These are phyloP conservation scores for Trypanosoma lewisi DNA, from an alignment of 208 protist genomes.

Conservation along the genomic window DNA sequence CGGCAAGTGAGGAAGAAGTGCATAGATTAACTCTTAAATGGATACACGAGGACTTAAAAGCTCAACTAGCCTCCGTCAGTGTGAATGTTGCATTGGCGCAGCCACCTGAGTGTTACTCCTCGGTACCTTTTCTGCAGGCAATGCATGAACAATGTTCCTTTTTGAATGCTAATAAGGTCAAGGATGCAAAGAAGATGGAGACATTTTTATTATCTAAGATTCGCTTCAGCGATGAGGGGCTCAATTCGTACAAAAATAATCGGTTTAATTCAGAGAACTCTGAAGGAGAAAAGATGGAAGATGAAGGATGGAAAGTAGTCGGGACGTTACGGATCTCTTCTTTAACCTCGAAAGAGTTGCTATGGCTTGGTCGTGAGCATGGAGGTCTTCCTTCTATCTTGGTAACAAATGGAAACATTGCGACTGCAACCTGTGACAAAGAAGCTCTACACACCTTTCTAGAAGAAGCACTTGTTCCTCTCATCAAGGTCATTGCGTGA, in stretches of 20 bases:
- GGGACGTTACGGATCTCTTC: slow-evolving; percentile 33
- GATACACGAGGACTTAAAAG: slow-evolving; percentile 42
- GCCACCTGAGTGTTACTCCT: slow-evolving; percentile 58
- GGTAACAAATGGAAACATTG: slow-evolving; percentile 41
- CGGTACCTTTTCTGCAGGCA: slow-evolving; percentile 44
- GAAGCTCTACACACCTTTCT: slow-evolving; percentile 32
- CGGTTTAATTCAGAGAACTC: background rate
- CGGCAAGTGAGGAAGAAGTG: slow-evolving; percentile 12
- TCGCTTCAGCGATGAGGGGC: slow-evolving; percentile 28
- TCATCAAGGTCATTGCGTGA: slow-evolving; percentile 34
- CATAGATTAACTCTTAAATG: slow-evolving; percentile 50
- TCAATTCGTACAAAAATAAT: slow-evolving; percentile 16
- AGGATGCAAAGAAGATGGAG: slow-evolving; percentile 52
- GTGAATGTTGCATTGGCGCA: slow-evolving; percentile 45
- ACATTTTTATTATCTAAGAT: slow-evolving; percentile 70
- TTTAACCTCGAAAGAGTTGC: slow-evolving; percentile 44
- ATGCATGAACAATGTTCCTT: slow-evolving; percentile 47
- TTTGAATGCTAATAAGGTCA: slow-evolving; percentile 28
- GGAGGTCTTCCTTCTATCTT: slow-evolving; percentile 41
- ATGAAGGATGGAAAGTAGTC: slow-evolving; percentile 28
- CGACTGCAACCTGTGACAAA: slow-evolving; percentile 30
- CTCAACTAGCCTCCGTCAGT: slow-evolving; percentile 40
- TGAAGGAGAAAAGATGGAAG: slow-evolving; percentile 10
- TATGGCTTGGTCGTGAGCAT: slow-evolving; percentile 66
- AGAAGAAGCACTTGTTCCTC: slow-evolving; percentile 27